Evolutionary conservation across 176 grass and related monocot species (phyloP).

Genomic region (Triticum aestivum): DNA sequence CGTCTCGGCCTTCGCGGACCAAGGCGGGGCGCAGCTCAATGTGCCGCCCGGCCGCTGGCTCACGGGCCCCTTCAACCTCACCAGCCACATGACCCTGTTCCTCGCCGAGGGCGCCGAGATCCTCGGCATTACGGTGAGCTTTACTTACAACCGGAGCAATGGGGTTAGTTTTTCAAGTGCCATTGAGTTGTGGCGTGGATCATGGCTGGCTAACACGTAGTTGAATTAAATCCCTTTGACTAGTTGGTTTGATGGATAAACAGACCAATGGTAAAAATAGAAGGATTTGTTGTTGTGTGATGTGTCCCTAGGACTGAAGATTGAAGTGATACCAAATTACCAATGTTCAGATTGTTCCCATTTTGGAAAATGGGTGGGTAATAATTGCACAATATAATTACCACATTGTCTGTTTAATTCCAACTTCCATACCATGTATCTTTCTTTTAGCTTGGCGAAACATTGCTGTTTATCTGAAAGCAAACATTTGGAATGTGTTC

Average conservation of each 20-base stretch:
- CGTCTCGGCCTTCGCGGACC: slow-evolving; percentile 39
- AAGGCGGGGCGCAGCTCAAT: slow-evolving; percentile 80
- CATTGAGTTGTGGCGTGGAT: neutral
- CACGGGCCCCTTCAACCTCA: slow-evolving; percentile 92
- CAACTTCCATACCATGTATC: too few species aligned
- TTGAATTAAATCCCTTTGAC: neutral
- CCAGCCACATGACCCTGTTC: slow-evolving; percentile 90
- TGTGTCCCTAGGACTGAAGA: neutral
- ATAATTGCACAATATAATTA: neutral
- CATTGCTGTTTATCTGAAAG: neutral
- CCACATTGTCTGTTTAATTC: neutral
- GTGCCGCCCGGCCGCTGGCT: slow-evolving; percentile 73
- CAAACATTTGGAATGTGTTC: neutral
- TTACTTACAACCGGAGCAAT: neutral
- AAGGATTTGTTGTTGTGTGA: neutral
- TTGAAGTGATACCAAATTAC: neutral
- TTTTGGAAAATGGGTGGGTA: neutral
- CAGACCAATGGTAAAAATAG: neutral
- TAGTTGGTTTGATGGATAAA: slow-evolving; percentile 16
- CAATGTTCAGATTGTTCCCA: neutral
- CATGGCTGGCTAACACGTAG: neutral
- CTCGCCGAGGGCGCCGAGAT: slow-evolving; percentile 75
- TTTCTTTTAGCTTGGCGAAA: neutral
- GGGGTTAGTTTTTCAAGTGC: neutral
- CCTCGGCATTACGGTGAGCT: slow-evolving; percentile 71